Percentiles rank a stretch among this genome's conserved stretches.
Evolutionary conservation across 768 basidiomycete genomes (phyloP).

Genomic region (Ramaria sp.): DNA sequence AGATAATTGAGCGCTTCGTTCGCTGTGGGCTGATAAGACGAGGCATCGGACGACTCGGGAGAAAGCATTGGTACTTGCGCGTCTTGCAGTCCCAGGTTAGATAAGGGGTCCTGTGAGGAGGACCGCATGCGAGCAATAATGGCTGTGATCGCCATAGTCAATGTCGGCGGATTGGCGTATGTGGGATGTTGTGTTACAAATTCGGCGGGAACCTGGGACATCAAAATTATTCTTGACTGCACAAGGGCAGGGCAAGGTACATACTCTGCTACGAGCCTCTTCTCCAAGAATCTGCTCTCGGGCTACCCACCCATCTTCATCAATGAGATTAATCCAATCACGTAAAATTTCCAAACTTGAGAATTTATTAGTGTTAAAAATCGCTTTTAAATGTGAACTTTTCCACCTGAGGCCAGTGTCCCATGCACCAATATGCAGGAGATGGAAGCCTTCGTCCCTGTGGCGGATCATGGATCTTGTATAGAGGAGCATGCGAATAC

Average conservation of each 20-base stretch:
- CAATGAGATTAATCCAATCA: slow-evolving; percentile 84
- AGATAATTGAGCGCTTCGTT: slow-evolving; percentile 53
- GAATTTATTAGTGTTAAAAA: background rate
- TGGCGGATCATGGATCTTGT: background rate
- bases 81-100: slow-evolving; percentile 56
- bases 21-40: slow-evolving; percentile 9
- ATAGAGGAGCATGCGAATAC: background rate
- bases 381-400: background rate
- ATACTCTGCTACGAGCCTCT: slow-evolving; percentile 87
- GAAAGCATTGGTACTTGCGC: slow-evolving; percentile 40
- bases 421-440: slow-evolving; percentile 85
- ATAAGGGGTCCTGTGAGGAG: slow-evolving; percentile 37
- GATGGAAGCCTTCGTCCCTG: slow-evolving; percentile 97
- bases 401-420: slow-evolving; percentile 75
- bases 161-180: slow-evolving; percentile 91
- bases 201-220: slow-evolving; percentile 63
- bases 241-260: slow-evolving; percentile 4
- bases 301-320: slow-evolving; percentile 92
- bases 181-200: slow-evolving; percentile 92
- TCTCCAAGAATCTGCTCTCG: slow-evolving; percentile 95
- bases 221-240: background rate
- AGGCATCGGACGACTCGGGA: slow-evolving; percentile 8
- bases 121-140: slow-evolving; percentile 59
- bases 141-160: slow-evolving; percentile 87
- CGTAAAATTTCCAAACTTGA: slow-evolving; percentile 77